Percentiles rank a stretch among this genome's conserved stretches.
phyloP scores from a whole-genome alignment of 2,329 filamentous ascomycete genomes.

The Colletotrichum lentis region DNA sequence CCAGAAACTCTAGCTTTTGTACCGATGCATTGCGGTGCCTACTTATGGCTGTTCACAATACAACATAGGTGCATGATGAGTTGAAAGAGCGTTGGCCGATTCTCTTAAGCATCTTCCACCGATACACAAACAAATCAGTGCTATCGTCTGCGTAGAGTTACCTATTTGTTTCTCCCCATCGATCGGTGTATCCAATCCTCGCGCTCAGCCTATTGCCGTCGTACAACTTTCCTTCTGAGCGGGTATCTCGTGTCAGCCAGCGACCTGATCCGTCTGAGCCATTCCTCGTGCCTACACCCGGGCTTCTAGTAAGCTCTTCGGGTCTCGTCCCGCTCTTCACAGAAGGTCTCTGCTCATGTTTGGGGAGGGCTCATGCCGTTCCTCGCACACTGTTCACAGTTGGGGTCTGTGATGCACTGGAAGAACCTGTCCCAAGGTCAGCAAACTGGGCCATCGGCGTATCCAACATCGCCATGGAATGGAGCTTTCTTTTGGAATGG shows the following conservation, averaged over 20 bases:
- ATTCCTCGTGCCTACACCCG: too few species aligned
- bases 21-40: not conserved
- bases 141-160: not conserved
- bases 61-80: too few species aligned
- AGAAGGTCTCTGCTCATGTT: not conserved
- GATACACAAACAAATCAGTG: not conserved
- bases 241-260: not conserved
- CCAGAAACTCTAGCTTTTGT: not conserved
- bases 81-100: not conserved
- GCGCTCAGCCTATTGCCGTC: too few species aligned
- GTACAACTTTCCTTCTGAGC: not conserved
- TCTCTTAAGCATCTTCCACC: not conserved
- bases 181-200: not conserved
- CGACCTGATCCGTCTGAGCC: not conserved
- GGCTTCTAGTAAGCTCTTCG: not conserved
- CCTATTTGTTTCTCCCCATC: not conserved
- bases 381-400: conserved; percentile 42
- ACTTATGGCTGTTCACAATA: not conserved
- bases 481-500: not conserved
- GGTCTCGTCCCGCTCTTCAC: not conserved
- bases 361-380: conserved; percentile 14
- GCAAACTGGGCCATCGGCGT: not conserved
- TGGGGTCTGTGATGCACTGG: conserved; percentile 48
- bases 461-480: not conserved
- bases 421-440: conserved; percentile 43